These are phyloP conservation scores for Pseudofabraea citricarpa DNA, from an alignment of 2,329 filamentous ascomycete species.

Conservation along the genomic window DNA sequence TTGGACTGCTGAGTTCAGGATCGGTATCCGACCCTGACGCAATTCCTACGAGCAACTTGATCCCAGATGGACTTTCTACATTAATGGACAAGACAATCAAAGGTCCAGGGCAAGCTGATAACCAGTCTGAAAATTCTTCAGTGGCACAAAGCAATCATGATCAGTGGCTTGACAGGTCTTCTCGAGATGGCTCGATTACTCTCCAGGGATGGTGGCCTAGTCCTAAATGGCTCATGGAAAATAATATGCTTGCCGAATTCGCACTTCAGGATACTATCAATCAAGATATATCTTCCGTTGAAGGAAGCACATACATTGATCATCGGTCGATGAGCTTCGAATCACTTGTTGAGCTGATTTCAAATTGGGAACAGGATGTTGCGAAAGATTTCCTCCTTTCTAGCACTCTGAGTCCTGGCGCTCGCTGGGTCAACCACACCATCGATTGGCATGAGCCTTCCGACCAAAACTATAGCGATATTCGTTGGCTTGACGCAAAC, in stretches of 20 bases:
- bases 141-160: no score
- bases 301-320: neutral
- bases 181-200: conserved; percentile 35
- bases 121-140: no score
- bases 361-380: conserved; percentile 40
- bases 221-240: conserved; percentile 29
- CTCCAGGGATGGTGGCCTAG: conserved; percentile 41
- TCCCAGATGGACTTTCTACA: neutral
- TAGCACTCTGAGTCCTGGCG: conserved; percentile 30
- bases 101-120: no score
- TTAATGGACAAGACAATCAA: no score
- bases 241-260: conserved; percentile 26
- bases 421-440: conserved; percentile 34
- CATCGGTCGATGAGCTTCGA: conserved; percentile 22
- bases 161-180: no score
- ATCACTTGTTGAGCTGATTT: conserved; percentile 33
- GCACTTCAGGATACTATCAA: conserved; percentile 26
- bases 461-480: conserved; percentile 10
- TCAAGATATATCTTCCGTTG: conserved; percentile 17
- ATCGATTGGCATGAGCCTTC: conserved; percentile 11
- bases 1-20: neutral
- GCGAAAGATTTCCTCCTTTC: conserved; percentile 30
- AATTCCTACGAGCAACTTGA: no score
- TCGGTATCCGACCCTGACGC: no score
- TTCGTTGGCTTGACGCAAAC: conserved; percentile 34